Evolutionary conservation across 225 moss, liverwort and hornwort genomes (phyloP).

Genomic region (Anthoceros angustus): DNA sequence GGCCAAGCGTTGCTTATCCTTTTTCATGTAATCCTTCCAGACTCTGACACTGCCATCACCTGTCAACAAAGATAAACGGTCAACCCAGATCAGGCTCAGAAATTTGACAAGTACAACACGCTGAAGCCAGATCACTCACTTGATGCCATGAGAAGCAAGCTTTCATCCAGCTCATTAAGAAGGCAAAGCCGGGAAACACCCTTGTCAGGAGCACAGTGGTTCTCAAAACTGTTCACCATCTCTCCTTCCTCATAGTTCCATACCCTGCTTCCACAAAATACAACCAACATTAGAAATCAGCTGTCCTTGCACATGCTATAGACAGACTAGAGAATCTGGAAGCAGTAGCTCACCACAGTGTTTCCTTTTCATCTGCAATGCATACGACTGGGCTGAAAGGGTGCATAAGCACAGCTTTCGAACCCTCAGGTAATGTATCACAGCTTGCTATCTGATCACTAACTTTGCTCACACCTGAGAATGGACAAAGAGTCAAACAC

Average conservation of each 20-base stretch:
- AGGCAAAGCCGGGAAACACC: conserved; percentile 91
- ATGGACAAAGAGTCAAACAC: not conserved
- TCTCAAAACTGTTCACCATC: conserved; percentile 70
- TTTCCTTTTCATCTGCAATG: conserved; percentile 86
- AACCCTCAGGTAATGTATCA: conserved; percentile 68
- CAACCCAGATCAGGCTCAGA: not conserved
- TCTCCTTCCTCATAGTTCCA: conserved; percentile 70
- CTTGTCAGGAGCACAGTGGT: conserved; percentile 84
- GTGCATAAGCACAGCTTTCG: conserved; percentile 73
- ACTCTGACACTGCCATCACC: conserved; percentile 93
- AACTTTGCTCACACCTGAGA: conserved; percentile 53
- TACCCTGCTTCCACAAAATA: conserved; percentile 33
- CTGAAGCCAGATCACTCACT: conserved; percentile 27
- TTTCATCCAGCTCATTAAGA: conserved; percentile 83
- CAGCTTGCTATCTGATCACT: conserved; percentile 71
- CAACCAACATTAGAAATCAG: not conserved
- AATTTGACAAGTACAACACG: conserved; percentile 1
- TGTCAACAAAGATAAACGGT: conserved; percentile 12
- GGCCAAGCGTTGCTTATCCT: conserved; percentile 60
- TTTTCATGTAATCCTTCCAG: conserved; percentile 88
- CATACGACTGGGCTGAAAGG: conserved; percentile 73
- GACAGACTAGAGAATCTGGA: conserved; percentile 4
- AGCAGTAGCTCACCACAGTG: conserved; percentile 39
- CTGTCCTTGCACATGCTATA: not conserved
- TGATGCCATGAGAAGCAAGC: conserved; percentile 84